These are phyloP conservation scores for Yarrowia porcina DNA, from an alignment of 805 yeast genomes.

Conservation along the genomic window DNA sequence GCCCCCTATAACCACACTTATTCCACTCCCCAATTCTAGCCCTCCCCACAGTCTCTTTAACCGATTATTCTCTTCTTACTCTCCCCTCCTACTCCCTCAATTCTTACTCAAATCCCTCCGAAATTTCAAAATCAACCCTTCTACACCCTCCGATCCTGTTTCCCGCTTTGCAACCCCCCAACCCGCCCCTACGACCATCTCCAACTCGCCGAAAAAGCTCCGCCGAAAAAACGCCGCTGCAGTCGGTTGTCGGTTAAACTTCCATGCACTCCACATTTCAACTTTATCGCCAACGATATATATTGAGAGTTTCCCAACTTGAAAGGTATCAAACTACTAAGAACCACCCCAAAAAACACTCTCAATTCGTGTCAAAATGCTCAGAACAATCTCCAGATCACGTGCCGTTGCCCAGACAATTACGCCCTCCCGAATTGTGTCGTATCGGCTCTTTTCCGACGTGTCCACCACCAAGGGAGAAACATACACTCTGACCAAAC, in stretches of 20 bases:
- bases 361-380: neutral
- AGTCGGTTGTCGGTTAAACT: conserved; percentile 3
- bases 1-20: neutral
- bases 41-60: neutral
- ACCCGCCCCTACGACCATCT: neutral
- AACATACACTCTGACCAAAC: conserved; percentile 1
- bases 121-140: neutral
- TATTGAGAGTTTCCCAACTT: too few relatives aligned
- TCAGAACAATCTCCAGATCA: neutral
- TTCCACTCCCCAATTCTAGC: neutral
- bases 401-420: neutral
- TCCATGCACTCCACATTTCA: conserved; percentile 20
- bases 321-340: too few relatives aligned
- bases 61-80: neutral
- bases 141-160: neutral
- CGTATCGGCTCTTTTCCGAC: neutral
- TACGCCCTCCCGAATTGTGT: neutral
- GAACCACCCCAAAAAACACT: too few relatives aligned
- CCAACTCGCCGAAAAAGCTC: neutral
- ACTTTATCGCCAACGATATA: too few relatives aligned
- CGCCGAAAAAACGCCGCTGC: neutral
- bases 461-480: neutral
- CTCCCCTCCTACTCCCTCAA: neutral
- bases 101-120: too few relatives aligned
- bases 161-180: neutral